Base-by-base conservation (phyloP, 805 yeast genomes). In the Saccharomyces kudriavzevii region DNA sequence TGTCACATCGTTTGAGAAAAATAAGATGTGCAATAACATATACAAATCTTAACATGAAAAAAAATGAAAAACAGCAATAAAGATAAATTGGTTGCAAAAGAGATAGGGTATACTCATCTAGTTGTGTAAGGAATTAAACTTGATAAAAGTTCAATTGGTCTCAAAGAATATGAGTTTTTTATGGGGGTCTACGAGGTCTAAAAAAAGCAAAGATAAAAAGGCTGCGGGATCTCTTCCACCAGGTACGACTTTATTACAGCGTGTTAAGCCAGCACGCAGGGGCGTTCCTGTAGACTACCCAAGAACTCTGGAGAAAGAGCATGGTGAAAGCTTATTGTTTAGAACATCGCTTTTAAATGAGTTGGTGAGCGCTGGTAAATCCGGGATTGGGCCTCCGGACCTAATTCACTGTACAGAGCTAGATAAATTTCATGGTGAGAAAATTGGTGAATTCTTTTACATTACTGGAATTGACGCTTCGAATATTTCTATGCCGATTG, bases 371-470 rank as follows among this genome's bases (percentile, higher is more conserved):
- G 31, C 51, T 24, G 65, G 58, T 24, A 57, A 54, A 24, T 30
- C 64, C 51, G 83, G 83, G 13, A 63, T 85, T 24, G 95, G 95
- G 0, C 88, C 90, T 2, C 85, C 90, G 2, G 95, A 87, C 68
- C 70, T 87, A 54, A 81, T 62, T 49, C 62, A 77, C 59, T 58
- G 74, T 17, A 70, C 78, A 20, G 64, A 69, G 35, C 70, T 71
- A 53, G 76, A 78, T 48, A 73, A 72, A 53, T 68, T 75, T 45
- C 70, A 68, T 5, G 40, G 55, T 10, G 74, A 76, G 52, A 85
- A 81, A 55, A 70, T 72, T 13, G 81, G 85, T 0, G 75, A 74
- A 49, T 79, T 77, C 52, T 81, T 77, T 55, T 75, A 71, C 56
- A 65, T 75, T 26, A 72, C 75, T 1, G 83, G 84, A 3, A 60